Evolutionary conservation across 2,329 filamentous ascomycete genomes (phyloP).

Genomic region (Hirsutella thompsonii): DNA sequence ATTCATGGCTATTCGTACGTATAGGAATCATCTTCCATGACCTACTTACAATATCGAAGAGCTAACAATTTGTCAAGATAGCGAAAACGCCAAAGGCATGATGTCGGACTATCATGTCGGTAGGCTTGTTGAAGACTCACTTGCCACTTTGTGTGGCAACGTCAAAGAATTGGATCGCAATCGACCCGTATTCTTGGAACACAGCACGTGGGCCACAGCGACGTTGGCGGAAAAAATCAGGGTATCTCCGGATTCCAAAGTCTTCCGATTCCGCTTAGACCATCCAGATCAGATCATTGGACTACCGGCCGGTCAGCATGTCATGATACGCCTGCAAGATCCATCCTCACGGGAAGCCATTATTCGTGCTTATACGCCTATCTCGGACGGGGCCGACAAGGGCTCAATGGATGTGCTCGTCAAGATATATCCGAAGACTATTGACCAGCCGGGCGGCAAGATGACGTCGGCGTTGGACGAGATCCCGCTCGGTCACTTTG

Average conservation of each 20-base stretch:
- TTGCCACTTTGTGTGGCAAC: conserved; percentile 34
- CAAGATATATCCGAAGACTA: conserved; percentile 63
- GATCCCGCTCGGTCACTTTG: conserved; percentile 55
- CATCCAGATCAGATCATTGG: conserved; percentile 58
- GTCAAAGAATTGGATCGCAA: conserved; percentile 23
- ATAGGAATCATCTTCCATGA: background rate
- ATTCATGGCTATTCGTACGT: conserved; percentile 81
- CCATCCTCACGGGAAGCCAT: conserved; percentile 57
- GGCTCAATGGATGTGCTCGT: conserved; percentile 65
- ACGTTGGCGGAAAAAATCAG: conserved; percentile 53
- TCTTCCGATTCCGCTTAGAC: conserved; percentile 72
- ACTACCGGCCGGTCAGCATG: conserved; percentile 72
- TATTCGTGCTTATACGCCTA: conserved; percentile 78
- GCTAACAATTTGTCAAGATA: conserved; percentile 40
- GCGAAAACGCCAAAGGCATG: conserved; percentile 84
- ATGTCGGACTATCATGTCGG: conserved; percentile 80
- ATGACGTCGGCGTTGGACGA: conserved; percentile 73
- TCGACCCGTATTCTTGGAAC: conserved; percentile 54
- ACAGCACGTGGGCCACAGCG: conserved; percentile 61
- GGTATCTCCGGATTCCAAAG: conserved; percentile 64
- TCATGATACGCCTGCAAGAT: conserved; percentile 72
- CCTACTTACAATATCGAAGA: too few species aligned
- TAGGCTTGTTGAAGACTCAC: conserved; percentile 49
- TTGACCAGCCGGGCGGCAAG: conserved; percentile 49
- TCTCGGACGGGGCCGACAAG: conserved; percentile 47